These are phyloP conservation scores for Candida multigemmis DNA, from an alignment of 805 yeast genomes.

Conservation along the genomic window DNA sequence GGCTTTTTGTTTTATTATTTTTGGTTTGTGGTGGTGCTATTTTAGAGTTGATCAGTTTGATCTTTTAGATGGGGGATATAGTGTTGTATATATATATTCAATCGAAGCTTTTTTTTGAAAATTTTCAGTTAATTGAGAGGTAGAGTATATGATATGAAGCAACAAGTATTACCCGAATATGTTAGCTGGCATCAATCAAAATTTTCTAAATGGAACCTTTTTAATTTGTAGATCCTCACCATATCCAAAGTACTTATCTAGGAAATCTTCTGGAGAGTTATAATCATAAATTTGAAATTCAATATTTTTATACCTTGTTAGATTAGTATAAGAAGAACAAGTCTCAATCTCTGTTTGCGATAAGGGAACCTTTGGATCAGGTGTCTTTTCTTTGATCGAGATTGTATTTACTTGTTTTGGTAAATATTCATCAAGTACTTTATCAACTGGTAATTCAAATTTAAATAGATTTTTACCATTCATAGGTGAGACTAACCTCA, in stretches of 20 bases:
- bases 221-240: too few relatives aligned
- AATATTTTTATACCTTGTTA: conserved; percentile 20
- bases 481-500: conserved; percentile 25
- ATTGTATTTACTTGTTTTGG: conserved; percentile 1
- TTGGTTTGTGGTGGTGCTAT: conserved; percentile 77
- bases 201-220: too few relatives aligned
- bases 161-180: too few relatives aligned
- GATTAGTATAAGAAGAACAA: conserved; percentile 28
- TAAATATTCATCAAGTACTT: conserved; percentile 5
- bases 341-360: conserved; percentile 52
- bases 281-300: conserved; percentile 20
- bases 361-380: conserved; percentile 15
- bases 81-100: too few relatives aligned
- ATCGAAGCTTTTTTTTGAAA: too few relatives aligned
- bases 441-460: conserved; percentile 30
- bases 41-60: conserved; percentile 52
- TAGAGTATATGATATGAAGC: too few relatives aligned
- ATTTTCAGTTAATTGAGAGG: too few relatives aligned
- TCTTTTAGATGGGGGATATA: too few relatives aligned
- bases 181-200: too few relatives aligned
- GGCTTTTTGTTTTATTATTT: conserved; percentile 57
- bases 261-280: too few relatives aligned
- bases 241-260: too few relatives aligned
- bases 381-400: conserved; percentile 1
- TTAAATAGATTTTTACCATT: conserved; percentile 29